A percentile compares a stretch with the other conserved stretches of the same genome.
Evolutionary conservation across 768 basidiomycete genomes (phyloP).

Genomic region (Leccinum aurantiacum): DNA sequence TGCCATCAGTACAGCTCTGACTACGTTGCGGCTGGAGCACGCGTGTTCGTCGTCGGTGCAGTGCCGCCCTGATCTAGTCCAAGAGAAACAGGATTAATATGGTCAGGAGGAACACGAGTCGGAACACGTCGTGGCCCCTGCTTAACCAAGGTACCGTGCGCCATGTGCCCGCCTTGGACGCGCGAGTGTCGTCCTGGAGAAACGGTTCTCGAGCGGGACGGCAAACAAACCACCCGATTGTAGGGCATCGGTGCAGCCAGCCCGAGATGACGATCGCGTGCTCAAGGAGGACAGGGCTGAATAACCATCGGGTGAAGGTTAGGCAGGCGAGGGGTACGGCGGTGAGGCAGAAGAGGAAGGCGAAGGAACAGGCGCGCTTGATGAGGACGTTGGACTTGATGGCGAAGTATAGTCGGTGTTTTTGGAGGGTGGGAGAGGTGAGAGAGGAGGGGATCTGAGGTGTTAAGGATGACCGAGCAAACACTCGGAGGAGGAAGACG

Average conservation of each 20-base stretch:
- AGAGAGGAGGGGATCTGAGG: constrained; percentile 61
- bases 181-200: constrained; percentile 48
- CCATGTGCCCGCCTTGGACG: constrained; percentile 43
- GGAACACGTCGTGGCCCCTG: constrained; percentile 89
- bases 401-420: constrained; percentile 67
- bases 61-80: constrained; percentile 53
- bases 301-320: constrained; percentile 82
- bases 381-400: constrained; percentile 79
- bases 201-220: constrained; percentile 60
- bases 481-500: constrained; percentile 55
- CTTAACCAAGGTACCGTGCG: constrained; percentile 58
- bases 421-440: constrained; percentile 63
- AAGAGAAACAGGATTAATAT: no score
- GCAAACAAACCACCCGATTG: constrained; percentile 54
- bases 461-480: constrained; percentile 77
- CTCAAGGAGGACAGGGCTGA: constrained; percentile 35
- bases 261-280: no score
- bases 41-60: constrained; percentile 43
- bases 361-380: constrained; percentile 81
- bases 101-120: constrained; percentile 65
- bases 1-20: constrained; percentile 41
- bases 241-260: constrained; percentile 35
- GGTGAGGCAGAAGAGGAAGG: constrained; percentile 62
- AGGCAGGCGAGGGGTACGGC: constrained; percentile 61
- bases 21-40: not conserved